Base-by-base conservation (phyloP, 768 basidiomycete species). In the Naematelia aurantialba region DNA sequence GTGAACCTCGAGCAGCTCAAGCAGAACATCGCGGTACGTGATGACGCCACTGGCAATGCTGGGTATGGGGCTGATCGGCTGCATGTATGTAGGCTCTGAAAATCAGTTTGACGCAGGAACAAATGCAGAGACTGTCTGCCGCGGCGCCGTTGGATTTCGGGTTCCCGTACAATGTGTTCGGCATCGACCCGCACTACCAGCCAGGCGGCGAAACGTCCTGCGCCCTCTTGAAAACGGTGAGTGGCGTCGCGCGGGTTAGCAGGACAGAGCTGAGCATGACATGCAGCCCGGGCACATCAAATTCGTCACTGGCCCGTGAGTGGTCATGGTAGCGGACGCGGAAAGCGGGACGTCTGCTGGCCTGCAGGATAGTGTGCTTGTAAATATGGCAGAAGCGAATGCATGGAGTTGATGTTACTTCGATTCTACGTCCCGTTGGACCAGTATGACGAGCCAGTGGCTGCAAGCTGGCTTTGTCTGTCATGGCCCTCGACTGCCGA, bases 91-190 rank as follows among this genome's bases (percentile, higher is more conserved):
- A 61, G 61, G 54, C 63, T 10, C 56, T 65, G 45, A 47, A 67
- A 39, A 62, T 66, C 51, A 65, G 63, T 26, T 60, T 73, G 8
- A 69, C 69, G 31, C 34, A 59, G 0, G 66, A 47, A 14, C 74
- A 75, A 46, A 52, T 75, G 27, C 31, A 62, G 25, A 68, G 64
- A 45, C 66, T 75, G 24, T 62, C 55, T 56, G 59, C 67, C 19
- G 54, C 59, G 3, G 46, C 21, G 5, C 59, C 59, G 4, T 69
- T 69, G 58, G 62, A 72, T 48, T 56, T 45, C 25, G 70, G 68
- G 0, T 65, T 65, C 59, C 63, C 63, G 13, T 56, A 49, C 31
- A 52, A 12, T 10, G 11, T 5, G 27, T 61, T 61, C 44, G 56
- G 63, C 10, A 42, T 22, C 11, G 63, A 65, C 27, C 63, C 63